Percentiles rank a stretch among this genome's conserved stretches.
These are phyloP conservation scores for Nicotiana undulata DNA, from an alignment of 257 asterid genomes.

Conservation along the genomic window DNA sequence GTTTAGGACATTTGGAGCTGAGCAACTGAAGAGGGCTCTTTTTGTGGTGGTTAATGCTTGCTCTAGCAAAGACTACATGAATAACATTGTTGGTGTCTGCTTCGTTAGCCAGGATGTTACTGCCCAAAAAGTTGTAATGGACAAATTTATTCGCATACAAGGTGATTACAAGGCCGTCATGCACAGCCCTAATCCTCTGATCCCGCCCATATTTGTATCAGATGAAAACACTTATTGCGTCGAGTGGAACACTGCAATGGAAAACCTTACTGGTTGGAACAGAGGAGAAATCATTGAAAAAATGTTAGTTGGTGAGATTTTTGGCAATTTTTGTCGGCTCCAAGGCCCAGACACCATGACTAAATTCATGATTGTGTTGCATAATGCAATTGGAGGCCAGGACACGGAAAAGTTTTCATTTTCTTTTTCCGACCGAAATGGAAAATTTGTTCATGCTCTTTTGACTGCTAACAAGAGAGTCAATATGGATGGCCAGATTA, in stretches of 20 bases:
- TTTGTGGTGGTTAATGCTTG: conserved; percentile 83
- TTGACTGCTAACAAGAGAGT: conserved; percentile 80
- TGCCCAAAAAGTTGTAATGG: conserved; percentile 80
- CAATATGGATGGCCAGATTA: conserved; percentile 57
- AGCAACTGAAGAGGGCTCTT: conserved; percentile 44
- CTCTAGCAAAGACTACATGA: conserved; percentile 74
- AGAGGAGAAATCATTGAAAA: conserved; percentile 61
- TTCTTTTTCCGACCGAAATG: conserved; percentile 53
- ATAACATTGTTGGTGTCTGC: conserved; percentile 82
- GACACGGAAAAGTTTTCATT: conserved; percentile 64
- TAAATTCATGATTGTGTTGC: conserved; percentile 69
- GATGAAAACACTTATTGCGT: conserved; percentile 80
- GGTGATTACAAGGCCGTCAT: conserved; percentile 87
- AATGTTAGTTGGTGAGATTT: conserved; percentile 76
- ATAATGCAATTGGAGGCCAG: conserved; percentile 68
- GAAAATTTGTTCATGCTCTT: conserved; percentile 60
- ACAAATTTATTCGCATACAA: conserved; percentile 82
- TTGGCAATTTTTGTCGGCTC: conserved; percentile 63
- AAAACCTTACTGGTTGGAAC: conserved; percentile 85
- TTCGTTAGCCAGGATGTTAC: conserved; percentile 90
- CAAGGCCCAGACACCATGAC: conserved; percentile 69
- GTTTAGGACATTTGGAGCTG: conserved; percentile 57
- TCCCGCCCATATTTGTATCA: conserved; percentile 95
- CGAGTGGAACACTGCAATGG: conserved; percentile 95
- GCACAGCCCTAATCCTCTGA: conserved; percentile 78